Percentiles rank a stretch among this genome's conserved stretches.
phyloP scores from a whole-genome alignment of 306 rosid genomes.

The Castanopsis chinensis region DNA sequence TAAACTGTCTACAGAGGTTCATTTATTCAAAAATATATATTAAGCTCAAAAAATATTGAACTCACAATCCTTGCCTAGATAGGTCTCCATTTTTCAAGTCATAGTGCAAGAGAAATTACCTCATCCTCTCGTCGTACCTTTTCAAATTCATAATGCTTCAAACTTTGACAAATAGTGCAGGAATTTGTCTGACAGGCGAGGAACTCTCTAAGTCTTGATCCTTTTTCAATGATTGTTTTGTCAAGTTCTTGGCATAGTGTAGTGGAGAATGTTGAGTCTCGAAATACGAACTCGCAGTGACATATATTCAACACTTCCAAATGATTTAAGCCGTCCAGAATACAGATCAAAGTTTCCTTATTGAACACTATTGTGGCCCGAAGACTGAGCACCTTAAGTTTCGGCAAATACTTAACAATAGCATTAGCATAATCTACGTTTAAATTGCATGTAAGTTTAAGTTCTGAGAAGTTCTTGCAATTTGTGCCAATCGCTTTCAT shows the following conservation, averaged over 20 bases:
- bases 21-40: too few species aligned
- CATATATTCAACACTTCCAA: constrained; percentile 25
- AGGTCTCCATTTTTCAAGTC: not conserved
- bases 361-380: not conserved
- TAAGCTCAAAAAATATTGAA: too few species aligned
- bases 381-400: constrained; percentile 24
- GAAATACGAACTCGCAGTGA: constrained; percentile 8
- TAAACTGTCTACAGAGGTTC: too few species aligned
- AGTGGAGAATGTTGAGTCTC: not conserved
- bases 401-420: constrained; percentile 6
- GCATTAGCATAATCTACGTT: not conserved
- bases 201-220: not conserved
- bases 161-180: not conserved
- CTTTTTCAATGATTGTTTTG: not conserved
- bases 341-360: constrained; percentile 4
- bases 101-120: not conserved
- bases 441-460: constrained; percentile 19
- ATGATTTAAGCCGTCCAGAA: not conserved
- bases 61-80: too few species aligned
- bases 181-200: not conserved
- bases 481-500: too few species aligned
- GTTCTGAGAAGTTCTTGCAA: not conserved
- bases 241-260: not conserved
- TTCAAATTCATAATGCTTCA: not conserved
- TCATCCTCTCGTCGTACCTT: constrained; percentile 4